A percentile compares a stretch with the other conserved stretches of the same genome.
Conservation (phyloP, 73 alveolate genomes). For the Uronychia binucleata region DNA sequence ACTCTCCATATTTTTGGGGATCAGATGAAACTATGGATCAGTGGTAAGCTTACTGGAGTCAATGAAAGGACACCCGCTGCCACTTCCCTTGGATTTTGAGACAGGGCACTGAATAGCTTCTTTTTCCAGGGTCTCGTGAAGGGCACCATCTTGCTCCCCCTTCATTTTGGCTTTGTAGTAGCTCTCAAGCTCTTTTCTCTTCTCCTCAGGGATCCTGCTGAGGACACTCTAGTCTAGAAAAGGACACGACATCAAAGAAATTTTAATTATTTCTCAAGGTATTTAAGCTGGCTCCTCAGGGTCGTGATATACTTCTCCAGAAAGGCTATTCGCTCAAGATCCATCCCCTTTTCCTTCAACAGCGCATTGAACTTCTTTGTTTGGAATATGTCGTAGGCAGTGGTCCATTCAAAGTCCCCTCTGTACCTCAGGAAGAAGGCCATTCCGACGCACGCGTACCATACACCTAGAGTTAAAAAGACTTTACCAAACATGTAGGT, state of each 20-base stretch:
- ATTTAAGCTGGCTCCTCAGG: background rate
- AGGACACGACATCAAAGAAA: background rate
- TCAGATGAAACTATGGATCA: background rate
- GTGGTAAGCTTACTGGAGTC: background rate
- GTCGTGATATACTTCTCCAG: constrained; percentile 32
- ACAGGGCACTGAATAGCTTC: background rate
- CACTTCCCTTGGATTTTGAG: background rate
- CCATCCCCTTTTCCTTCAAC: constrained; percentile 6
- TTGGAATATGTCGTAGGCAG: constrained; percentile 27
- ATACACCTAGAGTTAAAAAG: constrained; percentile 21
- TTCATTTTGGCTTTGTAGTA: background rate
- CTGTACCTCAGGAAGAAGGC: constrained; percentile 42
- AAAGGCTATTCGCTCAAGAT: constrained; percentile 29
- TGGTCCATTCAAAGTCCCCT: constrained; percentile 41
- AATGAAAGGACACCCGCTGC: background rate
- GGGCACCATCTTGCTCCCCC: background rate
- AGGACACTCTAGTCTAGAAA: background rate
- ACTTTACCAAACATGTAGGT: constrained; percentile 34
- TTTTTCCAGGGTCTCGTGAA: background rate
- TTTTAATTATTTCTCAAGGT: background rate
- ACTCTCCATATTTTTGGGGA: background rate
- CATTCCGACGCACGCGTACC: constrained; percentile 47
- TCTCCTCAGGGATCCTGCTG: background rate
- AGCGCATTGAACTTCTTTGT: background rate
- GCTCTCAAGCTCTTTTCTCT: background rate